phyloP scores from a whole-genome alignment of 805 yeast species.

The Kodamaea restingae region DNA sequence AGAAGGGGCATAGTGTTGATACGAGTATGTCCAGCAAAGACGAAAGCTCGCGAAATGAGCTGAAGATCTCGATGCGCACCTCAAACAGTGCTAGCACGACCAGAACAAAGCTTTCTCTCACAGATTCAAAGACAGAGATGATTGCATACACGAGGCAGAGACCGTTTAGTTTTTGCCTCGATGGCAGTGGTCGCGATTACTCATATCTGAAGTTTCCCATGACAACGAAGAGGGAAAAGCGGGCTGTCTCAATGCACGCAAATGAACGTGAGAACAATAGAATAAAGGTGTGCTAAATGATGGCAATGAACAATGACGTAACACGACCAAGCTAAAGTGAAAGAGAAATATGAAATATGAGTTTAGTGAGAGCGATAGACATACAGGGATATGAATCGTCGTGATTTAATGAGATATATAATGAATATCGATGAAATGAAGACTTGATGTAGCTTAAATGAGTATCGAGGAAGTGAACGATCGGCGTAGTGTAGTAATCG shows the following conservation, averaged over 20 bases:
- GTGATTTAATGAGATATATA: too few relatives aligned
- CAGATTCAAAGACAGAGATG: slow-evolving; percentile 13
- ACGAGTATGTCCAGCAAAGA: slow-evolving; percentile 1
- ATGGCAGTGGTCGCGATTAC: slow-evolving; percentile 20
- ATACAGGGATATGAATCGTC: too few relatives aligned
- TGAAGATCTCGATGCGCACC: slow-evolving; percentile 6
- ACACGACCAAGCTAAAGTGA: too few relatives aligned
- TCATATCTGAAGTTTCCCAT: slow-evolving; percentile 8
- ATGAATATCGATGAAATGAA: too few relatives aligned
- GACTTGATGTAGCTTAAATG: too few relatives aligned
- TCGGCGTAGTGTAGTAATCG: too few relatives aligned
- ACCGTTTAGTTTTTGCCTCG: slow-evolving; percentile 27
- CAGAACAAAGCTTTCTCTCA: slow-evolving; percentile 5
- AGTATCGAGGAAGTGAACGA: too few relatives aligned
- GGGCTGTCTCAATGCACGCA: not conserved
- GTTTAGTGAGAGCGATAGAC: too few relatives aligned
- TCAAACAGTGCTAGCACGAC: slow-evolving; percentile 6
- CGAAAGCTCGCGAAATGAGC: slow-evolving; percentile 4
- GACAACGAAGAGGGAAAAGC: not conserved
- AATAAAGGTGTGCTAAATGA: not conserved
- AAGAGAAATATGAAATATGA: too few relatives aligned
- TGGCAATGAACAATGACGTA: not conserved
- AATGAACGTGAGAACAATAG: not conserved
- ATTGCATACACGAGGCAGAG: slow-evolving; percentile 20
- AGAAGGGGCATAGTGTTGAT: not conserved